These are phyloP conservation scores for Citeromyces siamensis DNA, from an alignment of 1,139 yeast species.

Conservation along the genomic window DNA sequence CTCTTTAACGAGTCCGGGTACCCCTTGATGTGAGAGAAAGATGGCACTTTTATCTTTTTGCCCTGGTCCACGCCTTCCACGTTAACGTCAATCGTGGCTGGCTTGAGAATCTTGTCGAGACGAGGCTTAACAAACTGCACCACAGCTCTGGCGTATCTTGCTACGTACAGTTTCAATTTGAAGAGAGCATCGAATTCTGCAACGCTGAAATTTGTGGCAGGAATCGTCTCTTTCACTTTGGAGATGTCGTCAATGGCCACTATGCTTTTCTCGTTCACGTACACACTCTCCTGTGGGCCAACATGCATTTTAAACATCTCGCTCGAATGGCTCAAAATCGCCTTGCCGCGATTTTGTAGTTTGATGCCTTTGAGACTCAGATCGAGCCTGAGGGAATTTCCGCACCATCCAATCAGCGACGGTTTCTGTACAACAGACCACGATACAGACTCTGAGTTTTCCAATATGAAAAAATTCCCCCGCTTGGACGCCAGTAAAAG, in stretches of 20 bases:
- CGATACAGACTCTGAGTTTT: conserved; percentile 9
- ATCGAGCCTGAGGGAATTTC: conserved; percentile 21
- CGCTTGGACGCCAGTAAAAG: conserved; percentile 15
- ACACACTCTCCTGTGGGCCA: conserved; percentile 20
- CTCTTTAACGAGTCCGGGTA: neutral
- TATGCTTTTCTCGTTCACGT: conserved; percentile 23
- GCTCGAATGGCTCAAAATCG: conserved; percentile 26
- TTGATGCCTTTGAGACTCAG: conserved; percentile 7
- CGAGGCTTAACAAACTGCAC: conserved; percentile 1
- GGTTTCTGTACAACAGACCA: conserved; percentile 27
- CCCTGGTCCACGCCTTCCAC: neutral
- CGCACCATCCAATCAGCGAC: conserved; percentile 33
- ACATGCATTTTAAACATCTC: conserved; percentile 23
- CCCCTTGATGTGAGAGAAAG: neutral
- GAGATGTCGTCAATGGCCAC: conserved; percentile 17
- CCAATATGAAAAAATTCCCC: conserved; percentile 14
- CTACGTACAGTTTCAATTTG: neutral
- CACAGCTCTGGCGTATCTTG: neutral
- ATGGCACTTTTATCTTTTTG: neutral
- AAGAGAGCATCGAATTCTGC: conserved; percentile 9
- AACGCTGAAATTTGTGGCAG: conserved; percentile 11
- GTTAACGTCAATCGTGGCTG: neutral
- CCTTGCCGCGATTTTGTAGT: conserved; percentile 24
- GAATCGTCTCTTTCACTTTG: neutral
- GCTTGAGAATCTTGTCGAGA: conserved; percentile 2